Evolutionary conservation across 306 rosid genomes (phyloP).

Genomic region (Vicia villosa): DNA sequence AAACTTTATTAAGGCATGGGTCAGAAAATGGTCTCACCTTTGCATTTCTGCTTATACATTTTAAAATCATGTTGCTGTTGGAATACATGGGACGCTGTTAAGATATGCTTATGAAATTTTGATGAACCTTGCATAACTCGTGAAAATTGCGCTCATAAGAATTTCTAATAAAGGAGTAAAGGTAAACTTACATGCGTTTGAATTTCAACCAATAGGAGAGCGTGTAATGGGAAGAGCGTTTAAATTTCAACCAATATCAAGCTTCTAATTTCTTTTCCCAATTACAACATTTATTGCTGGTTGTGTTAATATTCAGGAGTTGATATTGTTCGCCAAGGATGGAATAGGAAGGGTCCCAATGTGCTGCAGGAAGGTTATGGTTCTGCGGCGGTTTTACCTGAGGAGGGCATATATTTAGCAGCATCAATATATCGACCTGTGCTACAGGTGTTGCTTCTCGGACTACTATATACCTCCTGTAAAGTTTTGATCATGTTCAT

Average conservation of each 20-base stretch:
- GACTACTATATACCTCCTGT: slow-evolving; percentile 20
- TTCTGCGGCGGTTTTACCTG: slow-evolving; percentile 93
- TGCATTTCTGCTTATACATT: neutral
- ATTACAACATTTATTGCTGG: slow-evolving; percentile 37
- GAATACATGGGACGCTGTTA: neutral
- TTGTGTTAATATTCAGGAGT: slow-evolving; percentile 57
- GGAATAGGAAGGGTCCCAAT: slow-evolving; percentile 87
- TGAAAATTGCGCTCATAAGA: neutral
- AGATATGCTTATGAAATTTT: slow-evolving; percentile 16
- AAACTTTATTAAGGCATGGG: slow-evolving; percentile 28
- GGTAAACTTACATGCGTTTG: neutral
- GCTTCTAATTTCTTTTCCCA: slow-evolving; percentile 21
- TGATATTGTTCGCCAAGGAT: slow-evolving; percentile 97
- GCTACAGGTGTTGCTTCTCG: slow-evolving; percentile 69
- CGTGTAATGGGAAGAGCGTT: neutral
- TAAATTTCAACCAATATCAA: too few relatives aligned
- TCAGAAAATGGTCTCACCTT: too few relatives aligned
- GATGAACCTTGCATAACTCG: slow-evolving; percentile 7
- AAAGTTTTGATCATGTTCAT: slow-evolving; percentile 22
- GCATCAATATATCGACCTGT: slow-evolving; percentile 96
- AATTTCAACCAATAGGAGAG: slow-evolving; percentile 1
- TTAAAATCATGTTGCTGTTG: slow-evolving; percentile 14
- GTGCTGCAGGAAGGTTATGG: slow-evolving; percentile 97
- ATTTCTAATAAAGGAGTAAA: slow-evolving; percentile 5
- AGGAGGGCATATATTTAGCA: slow-evolving; percentile 96